These are phyloP conservation scores for Allium sativum DNA, from an alignment of 106 monocot species.

Conservation along the genomic window DNA sequence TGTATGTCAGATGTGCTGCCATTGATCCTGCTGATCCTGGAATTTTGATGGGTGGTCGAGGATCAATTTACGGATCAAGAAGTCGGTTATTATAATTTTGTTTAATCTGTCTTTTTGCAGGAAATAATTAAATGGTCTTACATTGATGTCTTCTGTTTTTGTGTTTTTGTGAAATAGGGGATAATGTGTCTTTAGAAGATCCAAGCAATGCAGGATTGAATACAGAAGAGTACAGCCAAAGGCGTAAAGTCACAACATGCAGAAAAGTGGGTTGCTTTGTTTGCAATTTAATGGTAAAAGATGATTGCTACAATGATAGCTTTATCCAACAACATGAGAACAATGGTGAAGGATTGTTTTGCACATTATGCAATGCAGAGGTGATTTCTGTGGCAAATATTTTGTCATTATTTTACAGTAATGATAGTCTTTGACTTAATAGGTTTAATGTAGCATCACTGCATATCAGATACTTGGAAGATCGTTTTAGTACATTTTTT, in stretches of 20 bases:
- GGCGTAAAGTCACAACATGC: constrained; percentile 12
- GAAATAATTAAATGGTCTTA: too few species aligned
- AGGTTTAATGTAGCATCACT: too few species aligned
- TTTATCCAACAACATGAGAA: constrained; percentile 13
- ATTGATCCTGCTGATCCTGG: constrained; percentile 77
- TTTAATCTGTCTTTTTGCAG: neutral
- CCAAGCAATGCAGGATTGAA: constrained; percentile 16
- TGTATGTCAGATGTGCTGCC: constrained; percentile 71
- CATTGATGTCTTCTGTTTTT: too few species aligned
- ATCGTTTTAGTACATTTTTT: too few species aligned
- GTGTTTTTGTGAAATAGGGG: constrained; percentile 11
- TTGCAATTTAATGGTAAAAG: constrained; percentile 42
- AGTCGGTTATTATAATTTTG: neutral
- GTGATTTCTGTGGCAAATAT: constrained; percentile 4
- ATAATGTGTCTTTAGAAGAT: constrained; percentile 14
- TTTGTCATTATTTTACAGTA: too few species aligned
- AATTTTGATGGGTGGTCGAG: constrained; percentile 20
- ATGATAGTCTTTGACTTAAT: too few species aligned
- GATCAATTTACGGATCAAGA: constrained; percentile 18
- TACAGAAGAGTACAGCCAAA: constrained; percentile 5
- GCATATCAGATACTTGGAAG: too few species aligned
- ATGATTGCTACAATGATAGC: constrained; percentile 44
- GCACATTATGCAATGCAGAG: constrained; percentile 76
- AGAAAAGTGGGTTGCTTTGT: constrained; percentile 16
- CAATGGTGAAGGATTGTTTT: constrained; percentile 52